These are phyloP conservation scores for Pelargonium myrrhifolium DNA, from an alignment of 441 rosid species.

Conservation along the genomic window DNA sequence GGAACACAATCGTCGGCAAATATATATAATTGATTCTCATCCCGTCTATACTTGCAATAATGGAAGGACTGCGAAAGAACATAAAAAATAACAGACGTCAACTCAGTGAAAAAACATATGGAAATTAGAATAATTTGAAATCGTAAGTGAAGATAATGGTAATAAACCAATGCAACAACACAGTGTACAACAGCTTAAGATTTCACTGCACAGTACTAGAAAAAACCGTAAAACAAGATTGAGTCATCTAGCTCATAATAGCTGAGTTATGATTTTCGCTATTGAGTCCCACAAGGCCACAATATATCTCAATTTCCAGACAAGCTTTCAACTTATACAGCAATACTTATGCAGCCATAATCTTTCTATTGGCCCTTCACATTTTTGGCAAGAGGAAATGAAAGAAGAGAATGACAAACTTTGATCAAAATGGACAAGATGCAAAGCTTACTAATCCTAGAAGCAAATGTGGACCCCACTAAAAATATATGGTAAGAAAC, in stretches of 20 bases:
- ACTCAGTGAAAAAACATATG: background rate
- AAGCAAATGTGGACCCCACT: background rate
- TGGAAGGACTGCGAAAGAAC: conserved; percentile 68
- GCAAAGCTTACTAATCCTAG: background rate
- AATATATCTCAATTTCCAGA: background rate
- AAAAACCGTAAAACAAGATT: background rate
- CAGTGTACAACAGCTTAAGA: background rate
- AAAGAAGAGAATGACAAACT: background rate
- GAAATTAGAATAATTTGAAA: background rate
- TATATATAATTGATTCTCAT: conserved; percentile 87
- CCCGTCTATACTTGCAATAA: conserved; percentile 95
- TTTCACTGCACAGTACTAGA: background rate
- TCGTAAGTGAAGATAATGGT: background rate
- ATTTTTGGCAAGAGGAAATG: background rate
- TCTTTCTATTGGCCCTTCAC: background rate
- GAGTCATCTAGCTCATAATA: background rate
- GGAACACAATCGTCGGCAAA: conserved; percentile 92
- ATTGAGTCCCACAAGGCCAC: background rate
- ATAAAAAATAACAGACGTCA: background rate
- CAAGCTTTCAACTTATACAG: background rate
- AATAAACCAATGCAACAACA: background rate
- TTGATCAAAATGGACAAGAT: background rate
- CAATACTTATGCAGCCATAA: background rate
- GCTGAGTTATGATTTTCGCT: background rate
- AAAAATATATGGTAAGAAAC: background rate